Evolutionary conservation across 2,329 filamentous ascomycete species (phyloP).

Genomic region (Mycosphaerella sp.): DNA sequence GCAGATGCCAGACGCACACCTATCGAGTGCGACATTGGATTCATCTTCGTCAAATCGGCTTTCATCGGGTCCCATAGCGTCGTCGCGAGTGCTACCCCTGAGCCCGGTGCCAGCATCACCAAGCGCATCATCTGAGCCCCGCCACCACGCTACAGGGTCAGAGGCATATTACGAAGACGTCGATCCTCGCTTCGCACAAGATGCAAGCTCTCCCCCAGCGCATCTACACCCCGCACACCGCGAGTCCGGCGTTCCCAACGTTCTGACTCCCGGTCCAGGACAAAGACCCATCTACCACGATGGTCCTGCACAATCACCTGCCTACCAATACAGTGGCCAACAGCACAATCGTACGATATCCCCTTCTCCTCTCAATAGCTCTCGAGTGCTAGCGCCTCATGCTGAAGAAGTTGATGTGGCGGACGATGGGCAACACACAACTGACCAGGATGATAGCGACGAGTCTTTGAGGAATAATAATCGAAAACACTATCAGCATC

Average conservation of each 20-base stretch:
- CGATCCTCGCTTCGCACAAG: slow-evolving; percentile 73
- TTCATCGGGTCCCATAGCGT: slow-evolving; percentile 17
- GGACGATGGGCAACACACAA: slow-evolving; percentile 1
- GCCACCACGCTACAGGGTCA: slow-evolving; percentile 36
- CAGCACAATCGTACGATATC: slow-evolving; percentile 15
- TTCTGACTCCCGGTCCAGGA: slow-evolving; percentile 20
- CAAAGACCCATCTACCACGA: slow-evolving; percentile 9
- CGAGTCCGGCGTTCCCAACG: slow-evolving; percentile 21
- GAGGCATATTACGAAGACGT: slow-evolving; percentile 84
- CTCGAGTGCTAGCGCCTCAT: slow-evolving; percentile 12
- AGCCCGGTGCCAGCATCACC: slow-evolving; percentile 30
- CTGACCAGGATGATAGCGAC: slow-evolving; percentile 20
- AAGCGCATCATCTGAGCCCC: background rate
- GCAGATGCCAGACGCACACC: slow-evolving; percentile 9
- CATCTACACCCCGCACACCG: slow-evolving; percentile 10
- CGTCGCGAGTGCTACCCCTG: slow-evolving; percentile 20
- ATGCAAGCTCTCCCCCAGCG: slow-evolving; percentile 18
- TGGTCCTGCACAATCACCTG: slow-evolving; percentile 7
- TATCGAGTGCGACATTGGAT: slow-evolving; percentile 14
- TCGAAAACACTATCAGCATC: slow-evolving; percentile 1
- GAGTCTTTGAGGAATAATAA: slow-evolving; percentile 11
- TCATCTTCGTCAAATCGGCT: slow-evolving; percentile 12
- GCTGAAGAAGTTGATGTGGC: slow-evolving; percentile 10
- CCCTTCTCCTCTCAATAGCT: slow-evolving; percentile 11
- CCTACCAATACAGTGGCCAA: slow-evolving; percentile 3